A percentile compares a stretch with the other conserved stretches of the same genome.
Conservation (phyloP, 371 early-diverging fungal genomes). For the Mucor ambiguus region DNA sequence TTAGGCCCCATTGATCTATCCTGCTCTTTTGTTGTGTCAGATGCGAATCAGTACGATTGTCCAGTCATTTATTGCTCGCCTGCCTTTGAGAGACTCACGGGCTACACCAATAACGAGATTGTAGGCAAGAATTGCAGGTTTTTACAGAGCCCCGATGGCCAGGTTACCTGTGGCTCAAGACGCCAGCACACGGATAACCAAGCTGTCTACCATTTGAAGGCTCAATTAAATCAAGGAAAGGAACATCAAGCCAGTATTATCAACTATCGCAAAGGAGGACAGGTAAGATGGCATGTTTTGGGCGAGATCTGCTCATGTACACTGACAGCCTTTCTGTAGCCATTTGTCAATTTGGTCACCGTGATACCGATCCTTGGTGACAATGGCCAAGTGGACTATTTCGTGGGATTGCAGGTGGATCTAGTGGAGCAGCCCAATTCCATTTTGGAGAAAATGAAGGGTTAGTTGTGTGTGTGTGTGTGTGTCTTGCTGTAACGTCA, state of each 20-base stretch:
- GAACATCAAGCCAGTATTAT: conserved; percentile 67
- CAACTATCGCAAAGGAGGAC: conserved; percentile 68
- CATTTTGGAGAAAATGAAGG: conserved; percentile 56
- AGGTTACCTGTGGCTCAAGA: conserved; percentile 47
- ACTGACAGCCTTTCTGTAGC: conserved; percentile 24
- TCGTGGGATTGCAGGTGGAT: conserved; percentile 70
- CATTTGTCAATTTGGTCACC: conserved; percentile 70
- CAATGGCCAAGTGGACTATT: conserved; percentile 50
- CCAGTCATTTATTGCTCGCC: conserved; percentile 63
- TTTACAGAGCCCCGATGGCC: conserved; percentile 57
- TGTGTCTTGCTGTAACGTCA: neutral
- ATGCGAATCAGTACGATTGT: conserved; percentile 43
- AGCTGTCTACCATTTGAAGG: conserved; percentile 54
- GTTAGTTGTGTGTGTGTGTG: neutral
- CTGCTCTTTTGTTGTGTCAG: conserved; percentile 58
- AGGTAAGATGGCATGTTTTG: conserved; percentile 19
- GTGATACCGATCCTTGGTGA: conserved; percentile 57
- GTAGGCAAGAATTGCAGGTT: conserved; percentile 73
- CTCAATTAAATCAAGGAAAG: conserved; percentile 39
- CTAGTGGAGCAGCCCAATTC: conserved; percentile 65
- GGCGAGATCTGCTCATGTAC: neutral
- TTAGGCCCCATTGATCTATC: conserved; percentile 64
- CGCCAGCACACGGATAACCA: conserved; percentile 59
- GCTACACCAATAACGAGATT: conserved; percentile 54
- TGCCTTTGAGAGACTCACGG: conserved; percentile 63